phyloP scores from a whole-genome alignment of 2,329 filamentous ascomycete genomes.

The Fulvia fulva region DNA sequence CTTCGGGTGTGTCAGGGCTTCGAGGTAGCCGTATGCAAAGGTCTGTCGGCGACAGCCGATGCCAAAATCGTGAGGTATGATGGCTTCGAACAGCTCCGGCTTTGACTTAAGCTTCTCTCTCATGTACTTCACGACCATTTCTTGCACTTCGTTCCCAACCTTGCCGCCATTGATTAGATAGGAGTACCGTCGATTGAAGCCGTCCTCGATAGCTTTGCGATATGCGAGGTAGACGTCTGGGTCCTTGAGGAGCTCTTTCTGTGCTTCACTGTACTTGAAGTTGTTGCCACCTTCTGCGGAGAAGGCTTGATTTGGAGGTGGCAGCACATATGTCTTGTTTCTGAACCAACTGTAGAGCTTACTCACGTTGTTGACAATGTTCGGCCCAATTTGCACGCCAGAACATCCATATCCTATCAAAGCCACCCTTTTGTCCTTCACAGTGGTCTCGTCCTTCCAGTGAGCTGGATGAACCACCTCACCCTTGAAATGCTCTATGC shows the following conservation, averaged over 20 bases:
- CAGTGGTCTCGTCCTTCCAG: conserved; percentile 7
- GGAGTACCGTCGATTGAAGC: conserved; percentile 16
- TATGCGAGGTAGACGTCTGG: conserved; percentile 22
- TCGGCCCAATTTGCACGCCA: conserved; percentile 21
- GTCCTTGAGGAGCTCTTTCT: conserved; percentile 37
- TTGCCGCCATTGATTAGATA: conserved; percentile 23
- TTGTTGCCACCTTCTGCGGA: conserved; percentile 19
- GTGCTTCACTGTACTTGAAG: conserved; percentile 48
- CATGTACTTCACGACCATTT: conserved; percentile 21
- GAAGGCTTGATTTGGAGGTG: conserved; percentile 19
- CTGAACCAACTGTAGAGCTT: conserved; percentile 23
- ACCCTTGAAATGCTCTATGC: conserved; percentile 13
- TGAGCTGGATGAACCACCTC: conserved; percentile 12
- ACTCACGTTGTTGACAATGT: conserved; percentile 18
- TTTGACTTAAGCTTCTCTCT: conserved; percentile 16
- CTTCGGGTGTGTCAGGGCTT: conserved; percentile 19
- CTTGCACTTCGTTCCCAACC: conserved; percentile 11
- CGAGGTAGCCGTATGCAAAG: conserved; percentile 21
- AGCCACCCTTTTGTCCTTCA: conserved; percentile 11
- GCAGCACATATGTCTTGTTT: conserved; percentile 21
- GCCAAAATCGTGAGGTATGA: conserved; percentile 21
- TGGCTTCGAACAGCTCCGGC: conserved; percentile 17
- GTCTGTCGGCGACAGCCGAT: conserved; percentile 21
- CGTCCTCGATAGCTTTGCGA: conserved; percentile 21
- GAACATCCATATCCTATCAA: conserved; percentile 20